These are phyloP conservation scores for Dentipellis sp. DNA, from an alignment of 768 basidiomycete genomes.

Conservation along the genomic window DNA sequence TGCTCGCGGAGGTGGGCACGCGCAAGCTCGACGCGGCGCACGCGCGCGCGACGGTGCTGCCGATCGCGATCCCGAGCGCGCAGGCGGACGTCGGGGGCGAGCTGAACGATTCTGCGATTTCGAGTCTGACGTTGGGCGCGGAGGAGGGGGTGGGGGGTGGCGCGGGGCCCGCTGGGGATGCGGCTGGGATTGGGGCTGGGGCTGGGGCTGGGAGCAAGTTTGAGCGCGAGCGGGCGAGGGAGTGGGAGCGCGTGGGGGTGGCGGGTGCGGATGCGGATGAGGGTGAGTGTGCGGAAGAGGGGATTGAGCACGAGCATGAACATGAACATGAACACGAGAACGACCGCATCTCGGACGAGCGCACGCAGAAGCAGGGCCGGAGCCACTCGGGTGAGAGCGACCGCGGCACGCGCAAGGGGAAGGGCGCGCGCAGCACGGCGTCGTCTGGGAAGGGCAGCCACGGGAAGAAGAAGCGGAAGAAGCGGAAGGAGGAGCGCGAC, in stretches of 20 bases:
- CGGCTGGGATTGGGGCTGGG: conserved; percentile 21
- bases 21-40: conserved; percentile 29
- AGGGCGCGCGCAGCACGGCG: conserved; percentile 5
- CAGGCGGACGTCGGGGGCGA: not conserved
- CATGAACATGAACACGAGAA: not conserved
- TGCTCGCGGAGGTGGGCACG: conserved; percentile 69
- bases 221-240: not conserved
- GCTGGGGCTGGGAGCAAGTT: not conserved
- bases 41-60: conserved; percentile 24
- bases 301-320: not conserved
- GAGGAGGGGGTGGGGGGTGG: conserved; percentile 23
- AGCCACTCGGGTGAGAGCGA: conserved; percentile 9
- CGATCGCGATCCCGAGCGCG: conserved; percentile 23
- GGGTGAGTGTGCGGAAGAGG: not conserved
- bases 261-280: not conserved
- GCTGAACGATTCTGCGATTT: conserved; percentile 38
- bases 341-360: conserved; percentile 4
- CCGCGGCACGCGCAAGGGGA: conserved; percentile 11
- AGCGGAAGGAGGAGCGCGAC: conserved; percentile 18
- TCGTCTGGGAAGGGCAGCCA: conserved; percentile 7
- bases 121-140: conserved; percentile 32
- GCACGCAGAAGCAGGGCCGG: conserved; percentile 11
- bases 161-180: conserved; percentile 32
- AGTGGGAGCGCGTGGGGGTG: conserved; percentile 2
- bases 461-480: conserved; percentile 21